Base-by-base conservation (phyloP, 179 eudicot genomes). In the Vitellaria paradoxa region DNA sequence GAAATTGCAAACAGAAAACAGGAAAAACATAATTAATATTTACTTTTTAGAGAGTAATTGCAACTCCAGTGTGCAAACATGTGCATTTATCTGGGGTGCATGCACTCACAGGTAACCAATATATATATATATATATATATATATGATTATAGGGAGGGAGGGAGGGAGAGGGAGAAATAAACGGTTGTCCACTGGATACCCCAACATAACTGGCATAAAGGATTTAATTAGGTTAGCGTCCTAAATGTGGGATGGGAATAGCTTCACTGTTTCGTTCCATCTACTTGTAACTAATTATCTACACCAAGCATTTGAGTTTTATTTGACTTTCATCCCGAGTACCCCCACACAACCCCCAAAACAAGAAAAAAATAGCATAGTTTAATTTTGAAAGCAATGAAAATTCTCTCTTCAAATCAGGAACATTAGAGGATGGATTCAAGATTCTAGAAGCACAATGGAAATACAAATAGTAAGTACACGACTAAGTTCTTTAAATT, bases 1-100 rank as follows among this genome's bases (percentile, higher is more conserved):
- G 87, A 80, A 82, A 57, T 78, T 72, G 72, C 13, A 46, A n/a
- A 53, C 26, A 21, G n/a, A 21, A 77, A 30, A 79, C 23, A 24
- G 68, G 5, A 57, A 68, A 26, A 64, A 46, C 23, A 78, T 23
- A 63, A 64, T 75, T 30, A 65, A 15, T 49, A 9, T 24, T 12
- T 24, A 50, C 55, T 12, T 50, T 8, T 50, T 50, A 50, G 55
- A 50, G 14, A 71, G 24, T 7, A 71, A 5, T 26, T 24, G 21
- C 40, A 30, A 2, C 21, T 10, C 50, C 40, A 20, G 59, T 55
- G 63, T 17, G 55, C 55, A 7, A 8, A 4, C 12, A 12, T 50
- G 47, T 26, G 49, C 15, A 3, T 55, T 13, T 4, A 15, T 21
- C 60, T 24, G 61, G 45, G 61, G 2, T 62, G 56, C 45, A 68